These are phyloP conservation scores for Jatropha podagrica DNA, from an alignment of 441 rosid genomes.

Conservation along the genomic window DNA sequence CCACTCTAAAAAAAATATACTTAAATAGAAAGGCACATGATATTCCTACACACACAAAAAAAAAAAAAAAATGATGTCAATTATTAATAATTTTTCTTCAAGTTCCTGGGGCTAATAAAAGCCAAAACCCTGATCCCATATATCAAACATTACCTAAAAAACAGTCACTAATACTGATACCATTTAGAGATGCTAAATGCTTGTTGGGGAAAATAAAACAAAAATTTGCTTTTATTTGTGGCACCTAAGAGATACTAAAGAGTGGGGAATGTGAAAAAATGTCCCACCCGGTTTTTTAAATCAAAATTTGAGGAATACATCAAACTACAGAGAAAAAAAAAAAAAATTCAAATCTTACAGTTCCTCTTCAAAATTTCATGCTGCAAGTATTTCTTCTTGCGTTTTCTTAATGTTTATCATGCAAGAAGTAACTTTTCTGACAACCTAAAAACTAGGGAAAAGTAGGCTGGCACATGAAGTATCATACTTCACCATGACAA, in stretches of 20 bases:
- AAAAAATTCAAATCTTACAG: too few relatives aligned
- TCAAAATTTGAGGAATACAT: not conserved
- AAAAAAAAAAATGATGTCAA: not conserved
- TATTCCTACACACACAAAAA: too few relatives aligned
- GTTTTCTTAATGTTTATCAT: not conserved
- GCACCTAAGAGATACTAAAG: too few relatives aligned
- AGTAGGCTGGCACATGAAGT: not conserved
- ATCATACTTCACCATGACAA: not conserved
- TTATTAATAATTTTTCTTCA: not conserved
- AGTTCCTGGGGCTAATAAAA: not conserved
- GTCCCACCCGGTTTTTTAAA: not conserved
- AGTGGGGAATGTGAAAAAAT: too few relatives aligned
- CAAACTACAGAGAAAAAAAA: not conserved
- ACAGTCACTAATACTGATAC: not conserved
- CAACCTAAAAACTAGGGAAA: not conserved
- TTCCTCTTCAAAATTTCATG: not conserved
- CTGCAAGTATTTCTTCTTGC: not conserved
- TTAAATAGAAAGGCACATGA: too few relatives aligned
- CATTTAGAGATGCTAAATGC: not conserved
- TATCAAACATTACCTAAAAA: not conserved
- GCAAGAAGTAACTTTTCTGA: not conserved
- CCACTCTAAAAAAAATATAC: too few relatives aligned
- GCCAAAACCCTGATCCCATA: not conserved
- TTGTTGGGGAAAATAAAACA: not conserved
- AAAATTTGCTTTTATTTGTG: not conserved